phyloP scores from a whole-genome alignment of 202 grass and related monocot species.

The Carex arenaria region DNA sequence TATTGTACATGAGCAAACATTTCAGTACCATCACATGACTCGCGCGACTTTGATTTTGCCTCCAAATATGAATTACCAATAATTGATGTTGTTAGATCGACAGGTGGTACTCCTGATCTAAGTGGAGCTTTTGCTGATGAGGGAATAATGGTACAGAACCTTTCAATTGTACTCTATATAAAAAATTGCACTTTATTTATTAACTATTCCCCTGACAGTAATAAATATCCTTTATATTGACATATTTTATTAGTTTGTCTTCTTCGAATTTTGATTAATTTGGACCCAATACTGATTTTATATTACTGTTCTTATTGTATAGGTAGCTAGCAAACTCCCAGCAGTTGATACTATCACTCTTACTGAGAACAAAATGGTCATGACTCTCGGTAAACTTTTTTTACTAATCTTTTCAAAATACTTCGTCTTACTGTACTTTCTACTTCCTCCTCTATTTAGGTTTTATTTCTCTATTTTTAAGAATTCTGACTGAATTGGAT shows the following conservation, averaged over 20 bases:
- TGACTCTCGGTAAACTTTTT: constrained; percentile 58
- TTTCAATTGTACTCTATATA: too few species aligned
- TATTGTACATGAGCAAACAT: constrained; percentile 95
- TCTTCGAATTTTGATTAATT: not conserved
- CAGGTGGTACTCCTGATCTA: constrained; percentile 38
- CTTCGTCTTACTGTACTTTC: too few species aligned
- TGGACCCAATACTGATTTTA: constrained; percentile 17
- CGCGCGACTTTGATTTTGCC: constrained; percentile 55
- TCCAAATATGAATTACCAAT: constrained; percentile 66
- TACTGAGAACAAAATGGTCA: constrained; percentile 99
- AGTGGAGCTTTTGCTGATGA: constrained; percentile 53
- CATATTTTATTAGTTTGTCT: not conserved
- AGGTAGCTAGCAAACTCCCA: constrained; percentile 53
- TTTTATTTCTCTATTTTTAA: too few species aligned
- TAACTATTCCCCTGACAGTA: too few species aligned
- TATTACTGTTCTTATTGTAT: constrained; percentile 58
- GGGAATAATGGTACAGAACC: constrained; percentile 47
- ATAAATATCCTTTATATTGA: too few species aligned
- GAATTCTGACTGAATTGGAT: too few species aligned
- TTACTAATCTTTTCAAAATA: not conserved
- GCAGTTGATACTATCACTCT: constrained; percentile 62
- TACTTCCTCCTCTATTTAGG: too few species aligned
- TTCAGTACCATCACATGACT: constrained; percentile 92
- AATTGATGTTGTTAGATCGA: constrained; percentile 55
- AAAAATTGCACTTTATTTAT: too few species aligned